Conservation (phyloP, 441 rosid genomes). For the Sinapis alba region DNA sequence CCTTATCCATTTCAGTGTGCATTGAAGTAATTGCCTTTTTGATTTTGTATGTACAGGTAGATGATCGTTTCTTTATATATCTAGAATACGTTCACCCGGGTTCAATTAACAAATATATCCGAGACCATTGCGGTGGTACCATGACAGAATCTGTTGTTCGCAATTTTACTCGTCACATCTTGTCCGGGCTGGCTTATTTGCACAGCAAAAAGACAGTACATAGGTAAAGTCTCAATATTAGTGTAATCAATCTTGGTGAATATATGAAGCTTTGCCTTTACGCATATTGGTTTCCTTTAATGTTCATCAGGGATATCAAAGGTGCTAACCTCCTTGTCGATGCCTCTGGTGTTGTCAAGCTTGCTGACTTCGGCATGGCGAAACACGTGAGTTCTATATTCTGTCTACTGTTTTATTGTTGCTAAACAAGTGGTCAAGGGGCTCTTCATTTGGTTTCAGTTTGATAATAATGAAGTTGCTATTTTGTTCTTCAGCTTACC, state of each 20-base stretch:
- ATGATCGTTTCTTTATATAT: conserved; percentile 83
- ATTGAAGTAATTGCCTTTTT: neutral
- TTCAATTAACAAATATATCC: conserved; percentile 81
- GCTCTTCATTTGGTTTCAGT: neutral
- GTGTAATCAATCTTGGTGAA: conserved; percentile 7
- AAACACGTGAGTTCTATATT: conserved; percentile 72
- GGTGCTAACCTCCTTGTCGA: conserved; percentile 98
- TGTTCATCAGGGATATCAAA: conserved; percentile 77
- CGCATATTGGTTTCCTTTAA: neutral
- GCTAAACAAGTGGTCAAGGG: neutral
- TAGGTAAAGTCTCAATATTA: conserved; percentile 49
- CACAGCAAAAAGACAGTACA: conserved; percentile 89
- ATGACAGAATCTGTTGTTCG: conserved; percentile 92
- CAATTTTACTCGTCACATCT: conserved; percentile 88
- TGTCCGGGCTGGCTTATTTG: conserved; percentile 86
- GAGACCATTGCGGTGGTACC: conserved; percentile 88
- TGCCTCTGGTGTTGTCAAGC: conserved; percentile 94
- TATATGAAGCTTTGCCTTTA: neutral
- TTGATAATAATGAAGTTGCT: conserved; percentile 21
- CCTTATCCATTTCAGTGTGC: neutral
- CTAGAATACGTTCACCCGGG: conserved; percentile 98
- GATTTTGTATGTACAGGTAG: conserved; percentile 56
- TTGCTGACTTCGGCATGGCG: conserved; percentile 99
- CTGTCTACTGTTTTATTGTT: neutral
- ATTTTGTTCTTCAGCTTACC: conserved; percentile 60